A percentile compares a stretch with the other conserved stretches of the same genome.
Conservation (phyloP, 2,329 filamentous ascomycete species). For the Malbranchea zuffiana region DNA sequence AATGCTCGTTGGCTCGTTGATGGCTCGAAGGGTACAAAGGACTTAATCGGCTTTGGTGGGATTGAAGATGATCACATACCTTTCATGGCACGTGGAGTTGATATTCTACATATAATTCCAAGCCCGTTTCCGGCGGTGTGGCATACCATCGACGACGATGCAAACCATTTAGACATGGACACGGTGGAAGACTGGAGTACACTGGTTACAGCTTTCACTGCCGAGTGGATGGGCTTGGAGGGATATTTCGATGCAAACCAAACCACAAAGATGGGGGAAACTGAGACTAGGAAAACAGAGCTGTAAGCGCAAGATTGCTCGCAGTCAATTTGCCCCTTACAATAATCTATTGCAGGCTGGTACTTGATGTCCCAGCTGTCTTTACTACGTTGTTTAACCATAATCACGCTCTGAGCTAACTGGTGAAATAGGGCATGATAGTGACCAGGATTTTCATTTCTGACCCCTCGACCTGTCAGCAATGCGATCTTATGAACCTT, state of each 20-base stretch:
- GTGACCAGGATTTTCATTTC: too few species aligned
- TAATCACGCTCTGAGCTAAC: too few species aligned
- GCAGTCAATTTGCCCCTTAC: not conserved
- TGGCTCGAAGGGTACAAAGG: conserved; percentile 40
- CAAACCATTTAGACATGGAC: conserved; percentile 65
- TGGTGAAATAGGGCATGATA: too few species aligned
- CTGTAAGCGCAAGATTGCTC: conserved; percentile 35
- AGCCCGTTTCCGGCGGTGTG: conserved; percentile 52
- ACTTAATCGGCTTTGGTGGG: conserved; percentile 37
- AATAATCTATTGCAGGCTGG: too few species aligned
- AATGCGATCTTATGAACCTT: too few species aligned
- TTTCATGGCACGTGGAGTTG: conserved; percentile 76
- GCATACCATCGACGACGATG: conserved; percentile 79
- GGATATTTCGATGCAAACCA: conserved; percentile 33
- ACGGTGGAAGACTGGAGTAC: conserved; percentile 80
- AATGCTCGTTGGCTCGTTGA: conserved; percentile 54
- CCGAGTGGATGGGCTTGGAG: conserved; percentile 85
- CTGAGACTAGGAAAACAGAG: conserved; percentile 26
- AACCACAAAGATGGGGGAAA: conserved; percentile 14
- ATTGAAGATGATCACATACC: conserved; percentile 86
- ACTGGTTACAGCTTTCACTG: conserved; percentile 71
- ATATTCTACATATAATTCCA: conserved; percentile 75
- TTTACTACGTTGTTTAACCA: too few species aligned
- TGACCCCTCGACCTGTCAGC: too few species aligned
- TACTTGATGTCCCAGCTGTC: too few species aligned